Percentiles rank a stretch among this genome's conserved stretches.
phyloP scores from a whole-genome alignment of 208 protist genomes.

The Crithidia bombi region DNA sequence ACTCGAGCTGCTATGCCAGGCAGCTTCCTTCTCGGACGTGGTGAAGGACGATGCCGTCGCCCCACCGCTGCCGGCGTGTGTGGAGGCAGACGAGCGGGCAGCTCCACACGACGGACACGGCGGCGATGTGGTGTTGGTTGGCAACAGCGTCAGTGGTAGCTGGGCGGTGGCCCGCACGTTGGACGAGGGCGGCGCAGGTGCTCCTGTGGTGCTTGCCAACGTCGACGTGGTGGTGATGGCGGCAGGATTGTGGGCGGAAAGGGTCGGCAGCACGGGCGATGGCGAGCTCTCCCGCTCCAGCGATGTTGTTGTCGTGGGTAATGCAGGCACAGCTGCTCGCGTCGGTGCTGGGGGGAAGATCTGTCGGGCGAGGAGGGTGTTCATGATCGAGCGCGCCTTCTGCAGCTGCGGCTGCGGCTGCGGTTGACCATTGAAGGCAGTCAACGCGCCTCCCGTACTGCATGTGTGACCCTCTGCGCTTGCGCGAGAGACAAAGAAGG shows the following conservation, averaged over 20 bases:
- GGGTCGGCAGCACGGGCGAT: constrained; percentile 17
- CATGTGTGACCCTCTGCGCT: background rate
- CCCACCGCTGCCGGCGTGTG: background rate
- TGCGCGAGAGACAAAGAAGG: background rate
- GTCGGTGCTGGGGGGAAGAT: constrained; percentile 15
- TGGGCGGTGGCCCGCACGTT: no score
- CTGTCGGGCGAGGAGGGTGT: constrained; percentile 29
- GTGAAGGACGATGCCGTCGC: background rate
- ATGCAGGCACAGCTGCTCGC: no score
- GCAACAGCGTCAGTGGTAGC: no score
- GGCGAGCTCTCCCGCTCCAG: constrained; percentile 14
- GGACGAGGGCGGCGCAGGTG: background rate
- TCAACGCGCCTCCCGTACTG: no score
- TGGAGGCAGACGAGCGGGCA: background rate
- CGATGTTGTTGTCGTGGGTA: background rate
- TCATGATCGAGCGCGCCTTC: constrained; percentile 23
- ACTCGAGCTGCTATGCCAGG: constrained; percentile 5
- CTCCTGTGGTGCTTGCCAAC: background rate
- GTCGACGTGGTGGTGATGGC: background rate
- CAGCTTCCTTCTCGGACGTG: background rate
- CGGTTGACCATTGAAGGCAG: background rate
- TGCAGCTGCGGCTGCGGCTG: constrained; percentile 7
- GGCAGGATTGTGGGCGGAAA: constrained; percentile 6
- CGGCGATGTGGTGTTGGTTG: background rate
- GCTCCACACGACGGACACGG: background rate